phyloP scores from a whole-genome alignment of 2,329 filamentous ascomycete species.

The Fusarium kyushuense region DNA sequence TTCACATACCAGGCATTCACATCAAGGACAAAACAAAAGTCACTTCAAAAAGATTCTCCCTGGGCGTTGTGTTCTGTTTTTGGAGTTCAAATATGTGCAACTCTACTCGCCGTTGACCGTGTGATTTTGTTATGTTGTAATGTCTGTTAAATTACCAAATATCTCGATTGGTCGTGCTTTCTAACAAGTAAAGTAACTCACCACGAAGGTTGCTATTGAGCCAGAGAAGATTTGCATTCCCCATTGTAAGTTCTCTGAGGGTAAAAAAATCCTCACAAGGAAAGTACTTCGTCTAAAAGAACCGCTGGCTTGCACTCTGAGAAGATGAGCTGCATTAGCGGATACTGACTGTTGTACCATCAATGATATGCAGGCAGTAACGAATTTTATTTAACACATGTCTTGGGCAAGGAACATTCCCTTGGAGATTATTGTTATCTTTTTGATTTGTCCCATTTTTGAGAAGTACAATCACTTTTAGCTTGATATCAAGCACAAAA shows the following conservation, averaged over 20 bases:
- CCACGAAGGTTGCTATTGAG: not conserved
- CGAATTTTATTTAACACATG: not conserved
- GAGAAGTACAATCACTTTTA: not conserved
- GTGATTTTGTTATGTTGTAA: slow-evolving; percentile 3
- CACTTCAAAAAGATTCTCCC: slow-evolving; percentile 46
- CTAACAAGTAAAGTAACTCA: not conserved
- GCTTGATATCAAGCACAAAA: not conserved
- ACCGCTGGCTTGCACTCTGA: no score
- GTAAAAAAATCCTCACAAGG: not conserved
- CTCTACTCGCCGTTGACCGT: slow-evolving; percentile 14
- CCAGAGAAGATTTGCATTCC: not conserved
- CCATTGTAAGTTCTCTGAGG: no score
- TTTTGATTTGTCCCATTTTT: not conserved
- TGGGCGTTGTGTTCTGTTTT: slow-evolving; percentile 21
- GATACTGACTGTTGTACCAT: not conserved
- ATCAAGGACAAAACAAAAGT: slow-evolving; percentile 60
- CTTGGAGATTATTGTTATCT: not conserved
- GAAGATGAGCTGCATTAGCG: not conserved
- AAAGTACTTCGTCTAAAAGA: not conserved
- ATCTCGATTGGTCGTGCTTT: not conserved
- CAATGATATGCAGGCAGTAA: not conserved
- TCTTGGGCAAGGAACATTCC: not conserved
- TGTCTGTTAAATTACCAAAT: not conserved
- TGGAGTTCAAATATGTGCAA: slow-evolving; percentile 27
- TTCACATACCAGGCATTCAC: slow-evolving; percentile 63